A percentile compares a stretch with the other conserved stretches of the same genome.
These are phyloP conservation scores for Rhododendron simsii DNA, from an alignment of 148 eudicot species.

Conservation along the genomic window DNA sequence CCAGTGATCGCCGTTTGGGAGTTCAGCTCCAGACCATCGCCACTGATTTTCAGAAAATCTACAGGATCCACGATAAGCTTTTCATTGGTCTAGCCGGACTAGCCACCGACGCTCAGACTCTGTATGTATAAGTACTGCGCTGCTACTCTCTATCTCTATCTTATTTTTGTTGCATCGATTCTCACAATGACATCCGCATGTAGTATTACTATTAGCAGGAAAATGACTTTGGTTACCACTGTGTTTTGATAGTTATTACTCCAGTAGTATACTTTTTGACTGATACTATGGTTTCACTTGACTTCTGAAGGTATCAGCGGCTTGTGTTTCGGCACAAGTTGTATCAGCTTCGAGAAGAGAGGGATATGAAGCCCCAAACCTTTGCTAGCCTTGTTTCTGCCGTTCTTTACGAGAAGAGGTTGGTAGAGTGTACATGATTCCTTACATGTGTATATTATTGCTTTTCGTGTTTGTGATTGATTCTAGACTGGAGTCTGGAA, in stretches of 20 bases:
- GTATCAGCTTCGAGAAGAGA: conserved; percentile 90
- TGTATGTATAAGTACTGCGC: conserved; percentile 33
- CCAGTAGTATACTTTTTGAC: too few species aligned
- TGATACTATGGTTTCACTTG: not conserved
- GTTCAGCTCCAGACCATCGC: conserved; percentile 93
- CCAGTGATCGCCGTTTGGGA: conserved; percentile 88
- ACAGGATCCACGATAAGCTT: conserved; percentile 60
- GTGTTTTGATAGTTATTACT: too few species aligned
- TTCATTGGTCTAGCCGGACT: conserved; percentile 89
- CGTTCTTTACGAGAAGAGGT: conserved; percentile 92
- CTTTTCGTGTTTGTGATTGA: too few species aligned
- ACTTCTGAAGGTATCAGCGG: conserved; percentile 62
- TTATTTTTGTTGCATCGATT: too few species aligned
- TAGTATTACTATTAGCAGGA: too few species aligned
- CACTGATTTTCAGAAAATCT: conserved; percentile 87
- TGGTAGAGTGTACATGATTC: not conserved
- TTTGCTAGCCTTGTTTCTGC: conserved; percentile 97
- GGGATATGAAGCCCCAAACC: conserved; percentile 96
- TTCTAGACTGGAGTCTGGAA: too few species aligned
- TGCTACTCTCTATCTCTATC: too few species aligned
- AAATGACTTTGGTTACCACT: too few species aligned
- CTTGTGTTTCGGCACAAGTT: conserved; percentile 81
- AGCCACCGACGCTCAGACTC: conserved; percentile 76
- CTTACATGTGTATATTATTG: too few species aligned
- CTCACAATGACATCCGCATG: too few species aligned